Base-by-base conservation (phyloP, 2,329 filamentous ascomycete species). In the Aquanectria penicillioides region DNA sequence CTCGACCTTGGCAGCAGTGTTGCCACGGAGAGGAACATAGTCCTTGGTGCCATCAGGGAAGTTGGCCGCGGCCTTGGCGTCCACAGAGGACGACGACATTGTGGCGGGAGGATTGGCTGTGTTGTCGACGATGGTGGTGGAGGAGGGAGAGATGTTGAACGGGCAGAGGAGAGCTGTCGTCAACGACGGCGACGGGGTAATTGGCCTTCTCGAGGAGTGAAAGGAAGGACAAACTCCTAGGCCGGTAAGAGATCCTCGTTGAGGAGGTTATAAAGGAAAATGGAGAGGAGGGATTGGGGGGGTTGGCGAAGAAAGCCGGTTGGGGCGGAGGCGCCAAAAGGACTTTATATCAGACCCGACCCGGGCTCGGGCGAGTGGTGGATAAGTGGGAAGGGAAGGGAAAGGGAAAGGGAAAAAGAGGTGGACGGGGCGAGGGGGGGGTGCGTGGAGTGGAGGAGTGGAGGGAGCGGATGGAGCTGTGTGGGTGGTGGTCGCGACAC, bases 41-140 rank as follows among this genome's bases (percentile, higher is more conserved):
- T 86, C 83, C 61, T 78, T 81, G 47, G 83, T 86, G 74, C 83
- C 83, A 69, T 86, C 83, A 23, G 78, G 74, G 63, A 81, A 78
- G 70, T 77, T 74, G 61, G 77, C 73, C 61, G 78, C 77, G 74
- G 71, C 71, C 68, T 71, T 73, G 57, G 74, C 73, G 63, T 75
- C 74, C 58, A 76, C 69, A 55, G 77, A 71, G 28, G 79, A 76
- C 52, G 79, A 74, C 63, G 80, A 74, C 70, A 75, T 77, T 38
- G 37, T 66, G 57, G 52, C 36, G 47, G 20, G 33, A 23, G 15
- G 29, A 40, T 50, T 38, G 53, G 26, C 38, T 20, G 23, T 49
- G 40, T 48, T 57, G 48, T 49, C 47, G 47, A 47, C 36, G 49
- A 53, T 36, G 49, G 18, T 41, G 57, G 34, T 47, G 43, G 63